Conservation (phyloP, 495 filamentous ascomycete species). For the Trichocladium uniseriatum region DNA sequence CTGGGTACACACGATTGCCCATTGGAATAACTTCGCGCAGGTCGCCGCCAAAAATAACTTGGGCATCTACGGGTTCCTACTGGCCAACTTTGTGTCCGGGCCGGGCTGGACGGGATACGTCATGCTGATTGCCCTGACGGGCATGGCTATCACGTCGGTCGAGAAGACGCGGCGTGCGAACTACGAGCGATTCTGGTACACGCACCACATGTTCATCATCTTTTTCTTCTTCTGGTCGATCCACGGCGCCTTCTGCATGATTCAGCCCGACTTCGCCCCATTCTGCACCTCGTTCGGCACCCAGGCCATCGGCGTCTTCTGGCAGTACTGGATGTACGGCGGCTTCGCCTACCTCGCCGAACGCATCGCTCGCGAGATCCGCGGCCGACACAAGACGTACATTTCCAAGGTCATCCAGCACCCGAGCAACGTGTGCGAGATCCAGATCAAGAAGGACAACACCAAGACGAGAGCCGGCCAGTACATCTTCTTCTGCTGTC, state of each 20-base stretch:
- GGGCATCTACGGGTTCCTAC: slow-evolving; percentile 61
- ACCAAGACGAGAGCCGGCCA: slow-evolving; percentile 70
- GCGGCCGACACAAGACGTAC: slow-evolving; percentile 64
- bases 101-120: slow-evolving; percentile 74
- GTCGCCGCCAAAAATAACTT: slow-evolving; percentile 60
- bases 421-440: slow-evolving; percentile 72
- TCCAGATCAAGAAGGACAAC: slow-evolving; percentile 77
- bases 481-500: slow-evolving; percentile 77
- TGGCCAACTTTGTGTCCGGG: slow-evolving; percentile 61
- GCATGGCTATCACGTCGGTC: slow-evolving; percentile 59
- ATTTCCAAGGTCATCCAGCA: slow-evolving; percentile 79
- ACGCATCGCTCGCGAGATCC: slow-evolving; percentile 58
- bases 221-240: slow-evolving; percentile 79
- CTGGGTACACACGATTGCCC: slow-evolving; percentile 69
- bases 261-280: slow-evolving; percentile 62
- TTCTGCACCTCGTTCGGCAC: slow-evolving; percentile 54
- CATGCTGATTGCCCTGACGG: slow-evolving; percentile 60
- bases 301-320: slow-evolving; percentile 61
- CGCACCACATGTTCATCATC: slow-evolving; percentile 66
- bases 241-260: slow-evolving; percentile 75
- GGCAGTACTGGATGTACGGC: slow-evolving; percentile 72
- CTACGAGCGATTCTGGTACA: slow-evolving; percentile 75
- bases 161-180: slow-evolving; percentile 60
- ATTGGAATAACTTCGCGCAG: slow-evolving; percentile 74
- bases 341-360: slow-evolving; percentile 64